Evolutionary conservation across 352 stramenopile genomes (phyloP).

Genomic region (Poterioochromonas sp.): DNA sequence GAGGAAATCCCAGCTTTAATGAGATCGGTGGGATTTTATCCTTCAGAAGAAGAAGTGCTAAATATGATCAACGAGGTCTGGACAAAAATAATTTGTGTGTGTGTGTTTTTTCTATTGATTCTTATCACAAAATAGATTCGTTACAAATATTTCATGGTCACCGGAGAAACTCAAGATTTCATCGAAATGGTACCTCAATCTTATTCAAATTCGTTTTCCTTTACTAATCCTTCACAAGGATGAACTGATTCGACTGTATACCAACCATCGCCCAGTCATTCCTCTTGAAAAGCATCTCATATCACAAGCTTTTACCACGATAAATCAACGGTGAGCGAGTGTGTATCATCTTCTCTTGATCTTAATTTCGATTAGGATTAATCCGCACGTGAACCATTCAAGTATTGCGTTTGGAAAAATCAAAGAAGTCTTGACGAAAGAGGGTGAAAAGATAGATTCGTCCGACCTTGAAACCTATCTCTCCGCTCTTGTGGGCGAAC

Average conservation of each 20-base stretch:
- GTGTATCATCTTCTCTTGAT: too few relatives aligned
- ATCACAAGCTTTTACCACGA: slow-evolving; percentile 57
- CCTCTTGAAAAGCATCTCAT: slow-evolving; percentile 67
- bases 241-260: slow-evolving; percentile 78
- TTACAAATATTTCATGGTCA: slow-evolving; percentile 49
- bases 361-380: too few relatives aligned
- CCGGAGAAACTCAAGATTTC: slow-evolving; percentile 43
- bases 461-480: slow-evolving; percentile 69
- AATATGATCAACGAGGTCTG: slow-evolving; percentile 68
- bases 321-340: slow-evolving; percentile 40
- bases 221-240: neutral
- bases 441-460: slow-evolving; percentile 63
- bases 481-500: slow-evolving; percentile 55
- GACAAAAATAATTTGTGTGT: slow-evolving; percentile 52
- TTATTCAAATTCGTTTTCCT: neutral
- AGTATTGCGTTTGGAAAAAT: slow-evolving; percentile 58
- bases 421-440: slow-evolving; percentile 55
- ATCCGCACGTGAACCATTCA: slow-evolving; percentile 19
- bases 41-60: slow-evolving; percentile 74
- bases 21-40: slow-evolving; percentile 79
- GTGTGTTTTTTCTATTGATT: slow-evolving; percentile 1
- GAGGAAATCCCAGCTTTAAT: slow-evolving; percentile 80
- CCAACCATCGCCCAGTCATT: slow-evolving; percentile 80
- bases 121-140: slow-evolving; percentile 40
- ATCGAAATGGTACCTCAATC: slow-evolving; percentile 30